Conservation (phyloP, 108 stramenopile species). For the Licmophora abbreviata region DNA sequence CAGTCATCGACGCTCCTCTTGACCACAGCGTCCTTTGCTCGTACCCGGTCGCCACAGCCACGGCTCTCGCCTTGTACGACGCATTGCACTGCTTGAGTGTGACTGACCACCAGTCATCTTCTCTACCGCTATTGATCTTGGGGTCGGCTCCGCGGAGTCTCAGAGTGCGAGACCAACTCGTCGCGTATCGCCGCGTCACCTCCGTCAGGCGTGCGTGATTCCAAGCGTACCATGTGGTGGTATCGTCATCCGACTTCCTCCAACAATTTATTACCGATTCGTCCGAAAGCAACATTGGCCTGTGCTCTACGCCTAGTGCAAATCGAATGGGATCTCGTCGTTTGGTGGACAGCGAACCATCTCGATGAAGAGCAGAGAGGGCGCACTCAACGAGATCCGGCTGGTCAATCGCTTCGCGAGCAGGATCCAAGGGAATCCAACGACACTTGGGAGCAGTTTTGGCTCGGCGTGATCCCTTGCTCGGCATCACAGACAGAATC, state of each 20-base stretch:
- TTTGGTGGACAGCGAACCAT: constrained; percentile 1
- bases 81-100: no score
- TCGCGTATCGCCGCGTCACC: constrained; percentile 79
- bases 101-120: no score
- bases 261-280: no score
- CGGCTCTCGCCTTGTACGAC: no score
- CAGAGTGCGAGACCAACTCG: constrained; percentile 54
- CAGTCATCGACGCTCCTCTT: no score
- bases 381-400: constrained; percentile 37
- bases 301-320: constrained; percentile 69
- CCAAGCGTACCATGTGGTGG: no score
- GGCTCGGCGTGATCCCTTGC: no score
- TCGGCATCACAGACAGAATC: no score
- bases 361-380: constrained; percentile 13
- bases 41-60: no score
- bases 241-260: background rate
- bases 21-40: no score
- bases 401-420: constrained; percentile 20
- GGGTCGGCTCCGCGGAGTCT: constrained; percentile 42
- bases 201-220: constrained; percentile 71
- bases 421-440: background rate
- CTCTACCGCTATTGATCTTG: no score
- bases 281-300: no score
- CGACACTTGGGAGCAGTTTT: constrained; percentile 1
- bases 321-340: constrained; percentile 39